Conservation (phyloP, 2,329 filamentous ascomycete genomes). For the Aphanocladium album region DNA sequence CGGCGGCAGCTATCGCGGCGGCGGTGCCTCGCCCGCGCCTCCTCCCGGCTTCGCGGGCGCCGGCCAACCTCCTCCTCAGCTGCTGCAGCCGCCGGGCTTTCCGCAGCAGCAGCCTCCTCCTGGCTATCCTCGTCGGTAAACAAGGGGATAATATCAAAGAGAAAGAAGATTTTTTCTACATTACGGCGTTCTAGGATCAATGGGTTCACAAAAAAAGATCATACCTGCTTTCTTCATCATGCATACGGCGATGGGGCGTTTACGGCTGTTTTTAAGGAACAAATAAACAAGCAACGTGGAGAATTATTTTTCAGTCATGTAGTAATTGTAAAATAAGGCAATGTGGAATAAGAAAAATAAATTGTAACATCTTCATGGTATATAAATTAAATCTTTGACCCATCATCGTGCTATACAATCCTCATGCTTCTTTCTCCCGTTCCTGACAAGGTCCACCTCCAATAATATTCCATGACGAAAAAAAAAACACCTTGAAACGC, state of each 20-base stretch:
- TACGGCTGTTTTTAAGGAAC: neutral
- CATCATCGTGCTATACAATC: constrained; percentile 23
- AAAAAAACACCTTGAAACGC: constrained; percentile 7
- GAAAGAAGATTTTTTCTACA: too few species aligned
- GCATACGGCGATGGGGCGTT: neutral
- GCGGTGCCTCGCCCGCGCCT: constrained; percentile 32
- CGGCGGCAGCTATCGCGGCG: constrained; percentile 34
- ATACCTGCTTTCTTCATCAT: neutral
- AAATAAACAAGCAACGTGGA: neutral
- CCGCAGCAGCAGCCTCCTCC: constrained; percentile 35
- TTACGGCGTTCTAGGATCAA: neutral
- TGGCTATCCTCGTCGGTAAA: constrained; percentile 34
- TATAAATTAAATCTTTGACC: constrained; percentile 19
- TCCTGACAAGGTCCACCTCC: constrained; percentile 1
- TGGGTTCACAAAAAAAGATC: neutral
- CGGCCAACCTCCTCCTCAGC: constrained; percentile 32
- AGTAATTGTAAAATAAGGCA: neutral
- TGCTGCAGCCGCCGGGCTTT: constrained; percentile 39
- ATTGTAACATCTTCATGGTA: constrained; percentile 14
- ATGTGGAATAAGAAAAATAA: neutral
- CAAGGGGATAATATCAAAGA: neutral
- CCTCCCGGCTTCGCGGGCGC: constrained; percentile 31
- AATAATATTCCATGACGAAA: neutral
- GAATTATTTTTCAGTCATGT: neutral
- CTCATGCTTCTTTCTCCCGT: constrained; percentile 13